These are phyloP conservation scores for Metarhizium robertsii DNA, from an alignment of 2,329 filamentous ascomycete genomes.

Conservation along the genomic window DNA sequence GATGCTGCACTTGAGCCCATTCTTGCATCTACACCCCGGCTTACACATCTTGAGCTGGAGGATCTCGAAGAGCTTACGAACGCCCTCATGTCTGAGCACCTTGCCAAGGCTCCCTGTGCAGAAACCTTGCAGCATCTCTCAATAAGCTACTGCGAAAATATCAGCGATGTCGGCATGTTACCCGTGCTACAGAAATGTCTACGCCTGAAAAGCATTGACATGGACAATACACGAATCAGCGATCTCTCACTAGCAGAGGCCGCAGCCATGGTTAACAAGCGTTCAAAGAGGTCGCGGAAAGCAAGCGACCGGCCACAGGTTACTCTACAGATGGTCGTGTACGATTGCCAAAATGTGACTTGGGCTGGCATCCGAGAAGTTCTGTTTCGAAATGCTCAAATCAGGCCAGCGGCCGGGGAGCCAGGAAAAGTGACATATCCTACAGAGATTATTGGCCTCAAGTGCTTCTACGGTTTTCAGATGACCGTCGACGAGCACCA, in stretches of 20 bases:
- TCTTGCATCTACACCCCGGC: slow-evolving; percentile 62
- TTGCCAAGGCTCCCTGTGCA: slow-evolving; percentile 70
- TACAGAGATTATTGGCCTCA: slow-evolving; percentile 72
- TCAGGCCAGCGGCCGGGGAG: slow-evolving; percentile 40
- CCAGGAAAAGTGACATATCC: slow-evolving; percentile 48
- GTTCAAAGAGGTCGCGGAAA: slow-evolving; percentile 37
- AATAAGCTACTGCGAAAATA: slow-evolving; percentile 78
- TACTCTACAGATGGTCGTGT: slow-evolving; percentile 70
- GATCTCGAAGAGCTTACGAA: slow-evolving; percentile 75
- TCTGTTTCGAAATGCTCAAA: slow-evolving; percentile 72
- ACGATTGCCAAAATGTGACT: slow-evolving; percentile 85
- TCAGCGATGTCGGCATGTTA: slow-evolving; percentile 78
- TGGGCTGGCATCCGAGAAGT: slow-evolving; percentile 89
- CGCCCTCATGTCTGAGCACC: slow-evolving; percentile 55
- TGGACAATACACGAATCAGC: slow-evolving; percentile 90
- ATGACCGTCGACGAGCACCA: slow-evolving; percentile 91
- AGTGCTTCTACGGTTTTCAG: slow-evolving; percentile 94
- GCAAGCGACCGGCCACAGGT: slow-evolving; percentile 37
- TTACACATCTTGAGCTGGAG: slow-evolving; percentile 85
- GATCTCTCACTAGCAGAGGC: slow-evolving; percentile 81
- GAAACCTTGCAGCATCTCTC: slow-evolving; percentile 67
- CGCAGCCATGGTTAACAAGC: slow-evolving; percentile 64
- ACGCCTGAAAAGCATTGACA: slow-evolving; percentile 60
- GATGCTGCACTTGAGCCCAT: slow-evolving; percentile 65
- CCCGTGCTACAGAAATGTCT: slow-evolving; percentile 70